Evolutionary conservation across 352 stramenopile genomes (phyloP).

Genomic region (Peronospora destructor): DNA sequence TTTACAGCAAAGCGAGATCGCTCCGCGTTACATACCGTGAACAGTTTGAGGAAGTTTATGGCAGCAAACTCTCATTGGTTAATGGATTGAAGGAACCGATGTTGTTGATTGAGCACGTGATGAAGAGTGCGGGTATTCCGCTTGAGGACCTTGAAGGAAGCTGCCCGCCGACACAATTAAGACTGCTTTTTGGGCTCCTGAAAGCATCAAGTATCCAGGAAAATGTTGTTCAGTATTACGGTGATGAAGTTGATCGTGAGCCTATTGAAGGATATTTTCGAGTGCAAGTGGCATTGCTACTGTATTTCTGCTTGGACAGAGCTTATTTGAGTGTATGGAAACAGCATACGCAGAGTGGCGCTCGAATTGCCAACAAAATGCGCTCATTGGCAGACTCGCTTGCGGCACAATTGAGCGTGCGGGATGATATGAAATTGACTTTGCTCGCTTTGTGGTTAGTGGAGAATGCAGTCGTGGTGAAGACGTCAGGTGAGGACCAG

Average conservation of each 20-base stretch:
- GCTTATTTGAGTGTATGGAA: conserved; percentile 54
- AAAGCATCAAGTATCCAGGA: conserved; percentile 38
- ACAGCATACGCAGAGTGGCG: conserved; percentile 40
- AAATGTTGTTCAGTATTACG: conserved; percentile 56
- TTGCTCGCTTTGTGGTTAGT: conserved; percentile 73
- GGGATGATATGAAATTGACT: conserved; percentile 79
- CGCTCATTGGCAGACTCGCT: conserved; percentile 58
- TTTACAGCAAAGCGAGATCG: conserved; percentile 58
- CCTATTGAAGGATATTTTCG: conserved; percentile 75
- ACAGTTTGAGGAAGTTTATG: conserved; percentile 66
- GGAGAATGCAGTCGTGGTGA: conserved; percentile 72
- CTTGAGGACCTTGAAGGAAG: conserved; percentile 33
- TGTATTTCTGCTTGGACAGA: conserved; percentile 77
- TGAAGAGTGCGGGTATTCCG: conserved; percentile 55
- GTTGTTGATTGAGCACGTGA: conserved; percentile 69
- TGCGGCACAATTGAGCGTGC: conserved; percentile 59
- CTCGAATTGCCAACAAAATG: conserved; percentile 58
- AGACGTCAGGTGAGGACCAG: conserved; percentile 53
- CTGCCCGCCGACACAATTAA: conserved; percentile 43
- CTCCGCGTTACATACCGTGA: conserved; percentile 49
- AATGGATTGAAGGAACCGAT: conserved; percentile 44
- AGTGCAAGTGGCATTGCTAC: conserved; percentile 57
- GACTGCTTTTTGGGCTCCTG: conserved; percentile 50
- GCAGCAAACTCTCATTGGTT: conserved; percentile 28
- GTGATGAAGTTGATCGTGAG: conserved; percentile 53